Conservation (phyloP, 768 basidiomycete species). For the Calocera cornea region DNA sequence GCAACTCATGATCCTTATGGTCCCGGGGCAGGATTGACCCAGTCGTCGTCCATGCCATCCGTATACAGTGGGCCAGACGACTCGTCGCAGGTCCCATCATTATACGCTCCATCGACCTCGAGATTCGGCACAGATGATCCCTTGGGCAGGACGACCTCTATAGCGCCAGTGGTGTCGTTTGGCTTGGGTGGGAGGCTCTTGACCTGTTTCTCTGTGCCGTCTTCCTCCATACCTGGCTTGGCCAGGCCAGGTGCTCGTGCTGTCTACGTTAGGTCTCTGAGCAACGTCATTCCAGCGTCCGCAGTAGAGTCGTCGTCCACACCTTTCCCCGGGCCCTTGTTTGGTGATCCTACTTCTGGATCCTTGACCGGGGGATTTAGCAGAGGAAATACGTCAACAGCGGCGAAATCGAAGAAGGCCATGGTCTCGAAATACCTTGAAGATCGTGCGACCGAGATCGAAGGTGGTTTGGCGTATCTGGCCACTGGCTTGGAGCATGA, state of each 20-base stretch:
- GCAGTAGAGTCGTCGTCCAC: constrained; percentile 40
- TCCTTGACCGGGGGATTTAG: constrained; percentile 52
- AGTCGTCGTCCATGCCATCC: background rate
- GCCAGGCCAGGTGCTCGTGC: constrained; percentile 53
- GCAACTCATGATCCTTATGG: background rate
- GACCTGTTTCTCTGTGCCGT: constrained; percentile 73
- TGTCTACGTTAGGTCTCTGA: constrained; percentile 52
- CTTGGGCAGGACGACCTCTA: constrained; percentile 53
- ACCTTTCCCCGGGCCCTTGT: constrained; percentile 76
- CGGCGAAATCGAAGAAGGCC: constrained; percentile 68
- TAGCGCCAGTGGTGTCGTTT: constrained; percentile 71
- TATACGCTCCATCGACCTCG: constrained; percentile 77
- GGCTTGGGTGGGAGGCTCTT: constrained; percentile 89
- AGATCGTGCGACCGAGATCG: constrained; percentile 60
- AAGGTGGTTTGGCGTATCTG: constrained; percentile 61
- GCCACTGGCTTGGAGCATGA: constrained; percentile 29
- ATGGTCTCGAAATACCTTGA: constrained; percentile 64
- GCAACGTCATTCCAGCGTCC: constrained; percentile 56
- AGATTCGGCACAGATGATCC: constrained; percentile 72
- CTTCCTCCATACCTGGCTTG: constrained; percentile 65
- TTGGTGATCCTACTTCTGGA: constrained; percentile 50
- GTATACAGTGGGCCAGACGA: background rate
- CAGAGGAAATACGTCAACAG: constrained; percentile 35
- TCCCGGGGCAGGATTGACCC: background rate
- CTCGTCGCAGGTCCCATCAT: constrained; percentile 12